A percentile compares a stretch with the other conserved stretches of the same genome.
These are phyloP conservation scores for Dendrobium nobile DNA, from an alignment of 106 monocot species.

Conservation along the genomic window DNA sequence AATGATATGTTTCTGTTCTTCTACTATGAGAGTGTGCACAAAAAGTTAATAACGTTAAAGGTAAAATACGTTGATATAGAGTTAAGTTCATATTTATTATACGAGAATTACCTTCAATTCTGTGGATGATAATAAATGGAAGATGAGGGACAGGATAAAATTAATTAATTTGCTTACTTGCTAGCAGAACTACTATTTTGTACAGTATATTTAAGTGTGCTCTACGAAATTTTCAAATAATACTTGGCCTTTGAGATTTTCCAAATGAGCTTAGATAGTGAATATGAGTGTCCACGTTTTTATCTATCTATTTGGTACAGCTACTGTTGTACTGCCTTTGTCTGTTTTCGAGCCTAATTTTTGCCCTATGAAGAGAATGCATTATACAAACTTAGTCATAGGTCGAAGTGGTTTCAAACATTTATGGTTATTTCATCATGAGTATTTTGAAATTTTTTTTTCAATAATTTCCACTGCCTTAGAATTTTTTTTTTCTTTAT, in stretches of 20 bases:
- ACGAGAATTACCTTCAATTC: no score
- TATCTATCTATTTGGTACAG: no score
- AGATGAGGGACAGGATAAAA: background rate
- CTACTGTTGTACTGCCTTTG: background rate
- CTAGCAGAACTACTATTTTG: background rate
- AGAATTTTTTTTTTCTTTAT: no score
- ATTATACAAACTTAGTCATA: no score
- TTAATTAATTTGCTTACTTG: background rate
- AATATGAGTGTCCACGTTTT: background rate
- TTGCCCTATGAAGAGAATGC: no score
- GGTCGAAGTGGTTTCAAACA: no score
- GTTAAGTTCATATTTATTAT: background rate
- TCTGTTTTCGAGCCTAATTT: no score
- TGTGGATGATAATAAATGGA: no score
- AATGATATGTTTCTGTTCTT: background rate
- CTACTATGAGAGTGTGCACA: background rate
- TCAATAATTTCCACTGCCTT: no score
- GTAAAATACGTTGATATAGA: background rate
- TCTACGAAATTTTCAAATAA: background rate
- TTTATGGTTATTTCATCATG: no score
- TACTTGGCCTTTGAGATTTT: background rate
- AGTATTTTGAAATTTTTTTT: no score
- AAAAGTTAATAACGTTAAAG: background rate
- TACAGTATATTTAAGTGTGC: background rate
- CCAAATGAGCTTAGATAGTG: background rate